phyloP scores from a whole-genome alignment of 176 grass and related monocot genomes.

The Raddia distichophylla region DNA sequence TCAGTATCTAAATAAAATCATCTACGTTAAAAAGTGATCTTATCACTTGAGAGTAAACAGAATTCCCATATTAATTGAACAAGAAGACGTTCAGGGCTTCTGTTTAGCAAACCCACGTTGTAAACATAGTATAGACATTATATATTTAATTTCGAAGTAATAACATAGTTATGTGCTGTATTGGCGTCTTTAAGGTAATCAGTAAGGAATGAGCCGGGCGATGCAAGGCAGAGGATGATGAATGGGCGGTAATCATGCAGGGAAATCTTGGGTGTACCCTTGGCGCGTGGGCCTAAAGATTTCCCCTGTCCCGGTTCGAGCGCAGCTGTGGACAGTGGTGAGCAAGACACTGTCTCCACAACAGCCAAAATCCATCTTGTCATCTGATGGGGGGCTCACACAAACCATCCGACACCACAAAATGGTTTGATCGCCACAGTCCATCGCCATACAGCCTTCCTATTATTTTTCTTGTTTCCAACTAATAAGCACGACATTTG shows the following conservation, averaged over 20 bases:
- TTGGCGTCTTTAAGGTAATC: no score
- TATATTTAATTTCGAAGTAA: no score
- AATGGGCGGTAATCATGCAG: neutral
- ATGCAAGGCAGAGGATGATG: no score
- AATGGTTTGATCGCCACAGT: neutral
- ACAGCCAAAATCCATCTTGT: constrained; percentile 7
- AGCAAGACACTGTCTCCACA: neutral
- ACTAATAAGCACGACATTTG: neutral
- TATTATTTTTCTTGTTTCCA: neutral
- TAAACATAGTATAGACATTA: no score
- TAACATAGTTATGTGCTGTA: no score
- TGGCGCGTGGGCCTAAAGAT: neutral
- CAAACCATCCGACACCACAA: neutral
- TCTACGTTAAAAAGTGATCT: no score
- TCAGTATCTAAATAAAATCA: no score
- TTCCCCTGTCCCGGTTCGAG: neutral
- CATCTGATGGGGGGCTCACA: neutral
- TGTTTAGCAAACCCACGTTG: no score
- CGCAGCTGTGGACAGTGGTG: neutral
- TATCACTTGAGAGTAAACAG: no score
- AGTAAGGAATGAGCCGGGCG: no score
- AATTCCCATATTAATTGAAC: no score
- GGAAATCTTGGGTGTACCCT: neutral
- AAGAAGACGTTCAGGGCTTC: no score
- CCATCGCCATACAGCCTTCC: neutral